These are phyloP conservation scores for Lagenidium sp. DNA, from an alignment of 352 stramenopile species.

Conservation along the genomic window DNA sequence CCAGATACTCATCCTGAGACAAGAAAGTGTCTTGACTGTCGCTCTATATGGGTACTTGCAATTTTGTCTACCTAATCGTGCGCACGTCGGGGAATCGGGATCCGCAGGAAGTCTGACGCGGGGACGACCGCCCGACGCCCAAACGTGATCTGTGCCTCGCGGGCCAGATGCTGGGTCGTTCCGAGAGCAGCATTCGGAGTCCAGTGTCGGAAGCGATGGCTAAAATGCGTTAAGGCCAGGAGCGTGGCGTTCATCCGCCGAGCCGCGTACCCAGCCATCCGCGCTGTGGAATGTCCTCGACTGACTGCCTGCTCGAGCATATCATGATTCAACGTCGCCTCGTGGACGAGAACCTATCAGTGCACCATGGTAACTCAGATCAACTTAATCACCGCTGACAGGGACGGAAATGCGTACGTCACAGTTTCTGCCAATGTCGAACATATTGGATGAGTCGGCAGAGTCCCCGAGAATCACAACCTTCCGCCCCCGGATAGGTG, in stretches of 20 bases:
- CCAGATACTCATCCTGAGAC: no score
- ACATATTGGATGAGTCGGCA: constrained; percentile 58
- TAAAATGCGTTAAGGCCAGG: constrained; percentile 81
- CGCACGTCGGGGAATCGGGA: constrained; percentile 48
- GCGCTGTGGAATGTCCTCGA: constrained; percentile 71
- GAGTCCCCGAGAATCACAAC: constrained; percentile 75
- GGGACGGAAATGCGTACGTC: constrained; percentile 34
- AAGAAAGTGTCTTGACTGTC: no score
- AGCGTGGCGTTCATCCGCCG: constrained; percentile 69
- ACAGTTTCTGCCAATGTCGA: constrained; percentile 65
- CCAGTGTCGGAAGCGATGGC: constrained; percentile 74
- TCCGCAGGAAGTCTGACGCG: constrained; percentile 72
- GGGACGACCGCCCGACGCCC: constrained; percentile 50
- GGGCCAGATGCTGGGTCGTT: constrained; percentile 59
- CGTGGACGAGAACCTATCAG: constrained; percentile 84
- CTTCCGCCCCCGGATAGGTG: constrained; percentile 50
- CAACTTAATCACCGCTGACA: no score
- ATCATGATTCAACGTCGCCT: constrained; percentile 69
- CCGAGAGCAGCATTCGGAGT: constrained; percentile 18
- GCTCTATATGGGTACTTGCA: no score
- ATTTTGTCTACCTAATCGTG: constrained; percentile 13
- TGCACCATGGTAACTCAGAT: no score
- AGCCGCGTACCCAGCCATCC: constrained; percentile 68
- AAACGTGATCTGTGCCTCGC: constrained; percentile 63
- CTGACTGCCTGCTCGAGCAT: constrained; percentile 52